Evolutionary conservation across 257 asterid species (phyloP).

Genomic region (Petunia axillaris): DNA sequence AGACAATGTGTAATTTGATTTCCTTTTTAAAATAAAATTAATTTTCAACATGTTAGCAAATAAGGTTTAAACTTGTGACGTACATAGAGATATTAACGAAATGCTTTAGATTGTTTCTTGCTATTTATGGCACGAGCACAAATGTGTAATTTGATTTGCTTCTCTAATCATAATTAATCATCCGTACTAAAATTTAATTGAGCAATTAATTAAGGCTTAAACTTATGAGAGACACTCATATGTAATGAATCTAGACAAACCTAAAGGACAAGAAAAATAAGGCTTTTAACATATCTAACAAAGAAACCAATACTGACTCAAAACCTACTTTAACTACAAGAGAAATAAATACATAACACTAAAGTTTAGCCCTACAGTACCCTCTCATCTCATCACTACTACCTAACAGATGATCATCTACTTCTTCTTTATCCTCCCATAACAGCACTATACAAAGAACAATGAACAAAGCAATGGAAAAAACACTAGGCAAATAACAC

Average conservation of each 20-base stretch:
- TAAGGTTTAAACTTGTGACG: not conserved
- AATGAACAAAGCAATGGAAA: conserved; percentile 41
- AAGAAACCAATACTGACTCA: conserved; percentile 32
- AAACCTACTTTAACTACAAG: conserved; percentile 23
- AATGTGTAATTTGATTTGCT: no score
- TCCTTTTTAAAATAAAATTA: no score
- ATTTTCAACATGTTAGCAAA: no score
- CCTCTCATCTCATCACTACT: conserved; percentile 29
- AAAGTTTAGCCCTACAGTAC: conserved; percentile 28
- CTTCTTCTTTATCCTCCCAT: conserved; percentile 34
- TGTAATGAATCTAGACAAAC: conserved; percentile 4
- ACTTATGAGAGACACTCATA: no score
- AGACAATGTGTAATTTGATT: no score
- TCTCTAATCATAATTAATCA: not conserved
- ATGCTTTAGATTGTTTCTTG: no score
- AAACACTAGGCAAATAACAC: conserved; percentile 26
- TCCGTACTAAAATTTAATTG: not conserved
- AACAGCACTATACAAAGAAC: conserved; percentile 51
- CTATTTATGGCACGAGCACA: no score
- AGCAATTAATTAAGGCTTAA: not conserved
- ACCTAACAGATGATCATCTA: conserved; percentile 38
- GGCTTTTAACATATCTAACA: conserved; percentile 4
- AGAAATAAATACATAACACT: conserved; percentile 31
- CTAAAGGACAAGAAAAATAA: conserved; percentile 31
- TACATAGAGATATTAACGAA: no score